Conservation (phyloP, 108 stramenopile species). For the Pseudonitzschia delicatissima region DNA sequence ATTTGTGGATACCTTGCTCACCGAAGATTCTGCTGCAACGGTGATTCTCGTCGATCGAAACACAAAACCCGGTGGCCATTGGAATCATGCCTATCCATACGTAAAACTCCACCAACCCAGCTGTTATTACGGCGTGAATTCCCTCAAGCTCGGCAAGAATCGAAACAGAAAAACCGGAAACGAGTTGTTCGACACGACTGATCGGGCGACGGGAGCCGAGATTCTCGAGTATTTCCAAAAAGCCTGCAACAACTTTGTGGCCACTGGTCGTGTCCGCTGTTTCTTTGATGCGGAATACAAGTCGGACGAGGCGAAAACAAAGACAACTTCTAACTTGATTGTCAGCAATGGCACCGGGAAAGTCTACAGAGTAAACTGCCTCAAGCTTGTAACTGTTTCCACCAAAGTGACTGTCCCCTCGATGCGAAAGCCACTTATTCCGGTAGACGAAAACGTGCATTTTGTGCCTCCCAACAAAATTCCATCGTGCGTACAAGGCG, state of each 20-base stretch:
- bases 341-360: too few relatives aligned
- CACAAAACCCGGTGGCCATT: slow-evolving; percentile 27
- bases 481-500: not conserved
- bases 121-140: slow-evolving; percentile 18
- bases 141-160: slow-evolving; percentile 17
- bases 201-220: slow-evolving; percentile 18
- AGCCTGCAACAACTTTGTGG: not conserved
- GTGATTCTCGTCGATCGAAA: slow-evolving; percentile 26
- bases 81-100: slow-evolving; percentile 30
- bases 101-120: slow-evolving; percentile 29
- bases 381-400: not conserved
- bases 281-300: slow-evolving; percentile 6
- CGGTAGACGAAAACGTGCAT: not conserved
- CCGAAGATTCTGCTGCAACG: slow-evolving; percentile 15
- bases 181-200: slow-evolving; percentile 1
- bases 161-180: not conserved
- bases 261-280: slow-evolving; percentile 12
- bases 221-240: slow-evolving; percentile 16
- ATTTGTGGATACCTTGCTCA: slow-evolving; percentile 31
- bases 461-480: not conserved
- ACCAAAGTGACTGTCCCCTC: not conserved
- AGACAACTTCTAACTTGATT: too few relatives aligned
- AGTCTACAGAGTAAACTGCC: not conserved
- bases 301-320: too few relatives aligned
- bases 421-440: not conserved